Evolutionary conservation across 108 stramenopile genomes (phyloP).

Genomic region (Pseudonitzschia multistriata): DNA sequence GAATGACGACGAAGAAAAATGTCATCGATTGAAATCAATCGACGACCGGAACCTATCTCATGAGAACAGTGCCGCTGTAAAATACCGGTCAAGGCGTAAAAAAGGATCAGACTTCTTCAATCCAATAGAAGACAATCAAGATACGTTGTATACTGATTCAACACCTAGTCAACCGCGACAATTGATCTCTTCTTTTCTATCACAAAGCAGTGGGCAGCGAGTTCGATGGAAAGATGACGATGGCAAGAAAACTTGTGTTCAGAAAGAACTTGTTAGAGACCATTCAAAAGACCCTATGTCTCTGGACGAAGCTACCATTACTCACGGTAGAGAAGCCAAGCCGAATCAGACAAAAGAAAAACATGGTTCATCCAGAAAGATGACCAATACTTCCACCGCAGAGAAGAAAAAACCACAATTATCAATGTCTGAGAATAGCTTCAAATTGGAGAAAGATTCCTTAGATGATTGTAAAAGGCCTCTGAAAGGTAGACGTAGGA

Average conservation of each 20-base stretch:
- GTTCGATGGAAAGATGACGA: slow-evolving; percentile 27
- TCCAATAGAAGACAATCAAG: slow-evolving; percentile 1
- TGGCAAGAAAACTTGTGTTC: background rate
- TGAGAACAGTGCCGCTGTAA: background rate
- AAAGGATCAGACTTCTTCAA: slow-evolving; percentile 28
- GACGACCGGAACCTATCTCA: background rate
- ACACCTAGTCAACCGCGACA: slow-evolving; percentile 24
- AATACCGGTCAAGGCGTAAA: background rate
- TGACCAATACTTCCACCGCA: background rate
- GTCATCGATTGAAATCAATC: background rate
- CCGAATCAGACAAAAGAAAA: background rate
- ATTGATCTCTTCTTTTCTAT: slow-evolving; percentile 13
- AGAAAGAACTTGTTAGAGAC: background rate
- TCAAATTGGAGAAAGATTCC: background rate
- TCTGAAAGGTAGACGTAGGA: background rate
- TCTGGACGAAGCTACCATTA: background rate
- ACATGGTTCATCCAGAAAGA: background rate
- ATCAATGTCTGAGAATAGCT: background rate
- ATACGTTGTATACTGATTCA: background rate
- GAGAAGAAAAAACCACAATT: background rate
- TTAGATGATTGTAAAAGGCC: background rate
- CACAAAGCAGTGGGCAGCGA: slow-evolving; percentile 27
- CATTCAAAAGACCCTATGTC: background rate
- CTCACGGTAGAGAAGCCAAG: background rate
- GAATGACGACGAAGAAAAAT: background rate